Base-by-base conservation (phyloP, 108 stramenopile species). In the Cyclotella kingstonii region DNA sequence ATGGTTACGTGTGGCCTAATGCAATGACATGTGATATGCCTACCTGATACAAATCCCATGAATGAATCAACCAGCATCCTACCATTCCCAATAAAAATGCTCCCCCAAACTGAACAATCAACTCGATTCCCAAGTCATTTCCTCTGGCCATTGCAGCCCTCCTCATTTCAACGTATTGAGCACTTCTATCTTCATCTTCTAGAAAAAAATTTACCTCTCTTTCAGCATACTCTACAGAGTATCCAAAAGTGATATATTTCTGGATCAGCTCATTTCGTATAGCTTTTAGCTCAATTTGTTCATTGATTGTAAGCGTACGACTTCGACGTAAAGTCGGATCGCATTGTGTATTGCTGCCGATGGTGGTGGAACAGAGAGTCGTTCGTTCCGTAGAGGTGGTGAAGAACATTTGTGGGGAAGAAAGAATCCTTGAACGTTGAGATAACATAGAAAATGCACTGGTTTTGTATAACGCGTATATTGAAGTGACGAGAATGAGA, bases 81-180 rank as follows among this genome's bases (percentile, higher is more conserved):
- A 48, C n/a, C 73, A 47, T 35, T 15, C 73, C 73, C 12, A 74
- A 30, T 4, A 66, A 54, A 52, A 74, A 74, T 17, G 73, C 73
- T 36, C 42, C 73, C 11, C 40, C 60, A 28, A 74, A 74, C 40
- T 66, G 65, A 36, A 74, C 73, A 46, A 54, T 28, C 17, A 46
- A 61, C 54, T 74, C 73, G 28, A 74, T 74, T 36, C 73, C 73
- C 45, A 74, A 49, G 33, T 74, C 73, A 49, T 74, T 66, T 1
- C 65, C 60, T 46, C 60, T 48, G 0, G 73, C 73, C 73, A 74
- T 74, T 52, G 73, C 73, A 39, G 61, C 44, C 38, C 73, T 58
- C 29, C 73, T 65, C 73, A 74, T 74, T 59, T 74, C 65, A 31
- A 74, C 73, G 41, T 66, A 74, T 28, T 74, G 63, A 21, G 54